Conservation (phyloP, 108 stramenopile species). For the Pseudonitzschia pungens region DNA sequence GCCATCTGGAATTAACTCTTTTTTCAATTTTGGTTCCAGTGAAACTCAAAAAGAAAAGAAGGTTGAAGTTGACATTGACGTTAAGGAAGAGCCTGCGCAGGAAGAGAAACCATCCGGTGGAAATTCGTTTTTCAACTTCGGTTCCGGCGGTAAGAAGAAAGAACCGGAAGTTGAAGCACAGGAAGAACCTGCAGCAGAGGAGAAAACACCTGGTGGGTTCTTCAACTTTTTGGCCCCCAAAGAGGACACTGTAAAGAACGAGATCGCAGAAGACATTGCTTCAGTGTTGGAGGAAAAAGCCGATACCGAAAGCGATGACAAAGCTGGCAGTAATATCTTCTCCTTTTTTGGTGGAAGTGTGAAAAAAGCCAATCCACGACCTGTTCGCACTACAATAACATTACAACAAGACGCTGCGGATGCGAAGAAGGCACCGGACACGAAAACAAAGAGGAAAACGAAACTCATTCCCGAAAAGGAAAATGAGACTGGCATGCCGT, state of each 20-base stretch:
- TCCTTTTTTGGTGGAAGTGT: conserved; percentile 10
- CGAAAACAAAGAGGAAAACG: conserved; percentile 1
- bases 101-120: neutral
- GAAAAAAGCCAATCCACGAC: neutral
- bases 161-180: neutral
- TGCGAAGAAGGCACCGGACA: neutral
- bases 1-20: neutral
- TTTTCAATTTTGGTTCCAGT: neutral
- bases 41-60: neutral
- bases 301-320: neutral
- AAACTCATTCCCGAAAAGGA: conserved; percentile 7
- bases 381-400: conserved; percentile 3
- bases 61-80: neutral
- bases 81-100: neutral
- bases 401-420: neutral
- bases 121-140: neutral
- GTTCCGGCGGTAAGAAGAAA: conserved; percentile 10
- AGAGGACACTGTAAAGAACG: neutral
- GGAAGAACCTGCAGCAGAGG: neutral
- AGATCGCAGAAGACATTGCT: neutral
- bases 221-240: neutral
- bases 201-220: neutral
- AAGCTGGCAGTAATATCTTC: neutral
- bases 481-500: conserved; percentile 5
- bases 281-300: neutral